These are phyloP conservation scores for Phoenix dactylifera DNA, from an alignment of 176 grass and related monocot genomes.

Conservation along the genomic window DNA sequence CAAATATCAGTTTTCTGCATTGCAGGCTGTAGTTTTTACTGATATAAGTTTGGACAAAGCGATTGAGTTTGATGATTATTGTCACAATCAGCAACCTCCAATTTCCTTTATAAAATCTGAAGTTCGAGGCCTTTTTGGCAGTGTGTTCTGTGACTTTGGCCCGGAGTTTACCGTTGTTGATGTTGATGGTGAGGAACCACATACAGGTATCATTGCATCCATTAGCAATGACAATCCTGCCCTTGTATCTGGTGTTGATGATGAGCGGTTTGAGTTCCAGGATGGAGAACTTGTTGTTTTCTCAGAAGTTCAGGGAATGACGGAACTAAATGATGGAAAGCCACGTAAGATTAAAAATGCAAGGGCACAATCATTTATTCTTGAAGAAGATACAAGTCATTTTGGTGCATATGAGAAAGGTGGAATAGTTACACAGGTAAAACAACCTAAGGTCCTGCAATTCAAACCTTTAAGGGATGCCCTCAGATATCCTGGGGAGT, in stretches of 20 bases:
- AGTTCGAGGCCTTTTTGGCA: constrained; percentile 67
- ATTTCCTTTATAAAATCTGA: constrained; percentile 68
- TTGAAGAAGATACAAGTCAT: constrained; percentile 57
- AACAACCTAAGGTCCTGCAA: constrained; percentile 36
- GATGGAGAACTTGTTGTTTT: constrained; percentile 63
- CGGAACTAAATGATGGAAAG: constrained; percentile 71
- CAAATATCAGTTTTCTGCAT: constrained; percentile 13
- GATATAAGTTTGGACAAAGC: constrained; percentile 52
- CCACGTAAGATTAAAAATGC: constrained; percentile 43
- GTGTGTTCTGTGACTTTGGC: constrained; percentile 69
- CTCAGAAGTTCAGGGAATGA: constrained; percentile 68
- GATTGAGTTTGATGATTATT: constrained; percentile 53
- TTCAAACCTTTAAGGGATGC: constrained; percentile 62
- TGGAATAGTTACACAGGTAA: constrained; percentile 65
- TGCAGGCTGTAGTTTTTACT: constrained; percentile 69
- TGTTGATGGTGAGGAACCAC: constrained; percentile 50
- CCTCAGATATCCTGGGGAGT: constrained; percentile 61
- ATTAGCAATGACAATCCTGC: constrained; percentile 57
- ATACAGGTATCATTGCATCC: constrained; percentile 56
- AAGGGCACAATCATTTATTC: constrained; percentile 37
- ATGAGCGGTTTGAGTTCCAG: constrained; percentile 54
- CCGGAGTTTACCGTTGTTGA: constrained; percentile 58
- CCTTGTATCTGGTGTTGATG: constrained; percentile 39
- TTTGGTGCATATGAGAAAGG: constrained; percentile 58
- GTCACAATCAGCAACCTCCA: constrained; percentile 46